These are phyloP conservation scores for Tricholoma bakamatsutake DNA, from an alignment of 768 basidiomycete genomes.

Conservation along the genomic window DNA sequence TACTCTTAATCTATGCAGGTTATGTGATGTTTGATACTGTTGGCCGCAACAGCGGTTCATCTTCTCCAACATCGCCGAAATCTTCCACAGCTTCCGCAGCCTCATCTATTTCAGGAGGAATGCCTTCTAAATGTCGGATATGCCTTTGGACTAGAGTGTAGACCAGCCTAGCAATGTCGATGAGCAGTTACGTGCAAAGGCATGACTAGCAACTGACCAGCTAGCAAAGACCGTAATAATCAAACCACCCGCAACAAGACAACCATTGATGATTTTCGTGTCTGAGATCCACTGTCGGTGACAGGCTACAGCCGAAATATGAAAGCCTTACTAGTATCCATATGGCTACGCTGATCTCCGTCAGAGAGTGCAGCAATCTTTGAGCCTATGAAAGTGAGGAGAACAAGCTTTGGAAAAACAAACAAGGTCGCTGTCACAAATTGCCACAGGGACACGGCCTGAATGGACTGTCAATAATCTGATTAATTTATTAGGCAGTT, in stretches of 20 bases:
- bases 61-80: conserved; percentile 37
- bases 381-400: conserved; percentile 77
- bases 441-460: conserved; percentile 68
- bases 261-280: conserved; percentile 59
- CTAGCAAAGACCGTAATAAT: conserved; percentile 53
- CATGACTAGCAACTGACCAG: conserved; percentile 42
- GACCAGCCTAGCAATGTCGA: conserved; percentile 43
- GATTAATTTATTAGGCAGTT: background rate
- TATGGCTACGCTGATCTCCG: conserved; percentile 62
- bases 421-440: conserved; percentile 70
- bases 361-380: conserved; percentile 71
- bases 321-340: conserved; percentile 61
- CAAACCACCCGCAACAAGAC: conserved; percentile 56
- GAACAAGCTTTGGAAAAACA: conserved; percentile 62
- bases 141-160: conserved; percentile 60
- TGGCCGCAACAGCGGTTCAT: conserved; percentile 47
- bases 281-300: conserved; percentile 26
- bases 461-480: conserved; percentile 48
- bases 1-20: background rate
- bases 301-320: background rate
- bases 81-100: conserved; percentile 58
- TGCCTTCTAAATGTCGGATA: conserved; percentile 46
- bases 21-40: conserved; percentile 2
- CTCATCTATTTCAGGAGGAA: conserved; percentile 44
- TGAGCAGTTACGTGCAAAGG: background rate